phyloP scores from a whole-genome alignment of 1,139 yeast species.

The Zhuliangozyma blackwelliae region DNA sequence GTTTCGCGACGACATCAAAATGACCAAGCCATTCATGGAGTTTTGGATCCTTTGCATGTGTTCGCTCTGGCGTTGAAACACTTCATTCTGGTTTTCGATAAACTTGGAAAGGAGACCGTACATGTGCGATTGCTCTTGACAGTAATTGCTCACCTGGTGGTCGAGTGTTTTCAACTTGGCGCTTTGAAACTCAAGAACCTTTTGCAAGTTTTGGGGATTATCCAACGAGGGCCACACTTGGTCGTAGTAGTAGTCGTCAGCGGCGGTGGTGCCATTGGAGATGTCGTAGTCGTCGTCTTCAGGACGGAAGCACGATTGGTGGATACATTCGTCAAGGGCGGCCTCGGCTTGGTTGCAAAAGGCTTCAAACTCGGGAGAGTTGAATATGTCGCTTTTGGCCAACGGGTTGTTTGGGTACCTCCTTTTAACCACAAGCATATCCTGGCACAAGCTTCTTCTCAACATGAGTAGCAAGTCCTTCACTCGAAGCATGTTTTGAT shows the following conservation, averaged over 20 bases:
- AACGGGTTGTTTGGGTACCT: conserved; percentile 25
- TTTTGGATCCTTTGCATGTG: conserved; percentile 17
- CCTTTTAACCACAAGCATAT: conserved; percentile 26
- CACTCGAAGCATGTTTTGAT: conserved; percentile 12
- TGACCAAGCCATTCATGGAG: conserved; percentile 18
- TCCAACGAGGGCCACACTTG: conserved; percentile 5
- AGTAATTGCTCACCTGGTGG: conserved; percentile 13
- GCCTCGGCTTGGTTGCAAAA: conserved; percentile 16
- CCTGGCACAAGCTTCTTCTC: conserved; percentile 27
- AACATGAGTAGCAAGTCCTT: conserved; percentile 18
- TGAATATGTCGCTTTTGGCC: conserved; percentile 26
- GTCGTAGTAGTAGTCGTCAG: conserved; percentile 8
- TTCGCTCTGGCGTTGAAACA: conserved; percentile 18
- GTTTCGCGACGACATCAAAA: conserved; percentile 15
- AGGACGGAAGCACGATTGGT: conserved; percentile 8
- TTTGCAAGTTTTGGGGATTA: conserved; percentile 8
- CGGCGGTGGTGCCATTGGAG: not conserved
- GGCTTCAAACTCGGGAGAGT: conserved; percentile 16
- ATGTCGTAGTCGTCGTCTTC: not conserved
- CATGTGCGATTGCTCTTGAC: conserved; percentile 15
- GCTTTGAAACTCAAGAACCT: conserved; percentile 13
- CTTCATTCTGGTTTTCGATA: conserved; percentile 17
- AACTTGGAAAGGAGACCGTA: conserved; percentile 14
- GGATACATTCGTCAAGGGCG: conserved; percentile 4
- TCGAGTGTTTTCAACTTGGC: conserved; percentile 12